Percentiles rank a stretch among this genome's conserved stretches.
phyloP scores from a whole-genome alignment of 1,284 basidiomycete genomes.

The Rhodotorula sp. region DNA sequence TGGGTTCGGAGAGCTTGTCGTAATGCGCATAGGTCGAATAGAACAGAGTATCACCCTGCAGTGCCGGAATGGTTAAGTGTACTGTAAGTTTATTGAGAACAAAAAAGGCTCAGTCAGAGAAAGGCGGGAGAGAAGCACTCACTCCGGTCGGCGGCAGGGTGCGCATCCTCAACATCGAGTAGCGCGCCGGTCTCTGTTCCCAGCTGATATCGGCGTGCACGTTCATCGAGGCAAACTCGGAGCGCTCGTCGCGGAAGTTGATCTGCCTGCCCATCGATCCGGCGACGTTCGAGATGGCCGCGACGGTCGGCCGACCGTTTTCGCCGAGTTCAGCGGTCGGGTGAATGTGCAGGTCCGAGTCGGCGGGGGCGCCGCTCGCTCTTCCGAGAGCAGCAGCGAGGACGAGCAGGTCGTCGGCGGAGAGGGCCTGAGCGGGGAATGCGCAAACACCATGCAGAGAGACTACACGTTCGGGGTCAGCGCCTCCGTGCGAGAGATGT shows the following conservation, averaged over 20 bases:
- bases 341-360: constrained; percentile 62
- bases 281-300: constrained; percentile 40
- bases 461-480: constrained; percentile 46
- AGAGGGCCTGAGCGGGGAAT: constrained; percentile 60
- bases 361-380: constrained; percentile 59
- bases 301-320: constrained; percentile 42
- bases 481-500: accelerated
- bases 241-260: constrained; percentile 38
- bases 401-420: constrained; percentile 46
- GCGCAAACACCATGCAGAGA: constrained; percentile 70
- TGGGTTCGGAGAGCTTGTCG: constrained; percentile 58
- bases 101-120: too few species aligned
- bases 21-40: constrained; percentile 31
- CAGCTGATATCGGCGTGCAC: constrained; percentile 19
- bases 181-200: constrained; percentile 65
- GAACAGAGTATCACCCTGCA: constrained; percentile 51
- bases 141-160: constrained; percentile 57
- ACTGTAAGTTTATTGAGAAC: too few species aligned
- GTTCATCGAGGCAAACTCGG: constrained; percentile 24
- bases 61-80: too few species aligned
- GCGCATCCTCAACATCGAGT: constrained; percentile 50
- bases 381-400: constrained; percentile 58
- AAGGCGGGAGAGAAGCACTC: background rate
- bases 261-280: constrained; percentile 34
- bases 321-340: constrained; percentile 58